These are phyloP conservation scores for Aschersonia sp. DNA, from an alignment of 2,329 filamentous ascomycete species.

Conservation along the genomic window DNA sequence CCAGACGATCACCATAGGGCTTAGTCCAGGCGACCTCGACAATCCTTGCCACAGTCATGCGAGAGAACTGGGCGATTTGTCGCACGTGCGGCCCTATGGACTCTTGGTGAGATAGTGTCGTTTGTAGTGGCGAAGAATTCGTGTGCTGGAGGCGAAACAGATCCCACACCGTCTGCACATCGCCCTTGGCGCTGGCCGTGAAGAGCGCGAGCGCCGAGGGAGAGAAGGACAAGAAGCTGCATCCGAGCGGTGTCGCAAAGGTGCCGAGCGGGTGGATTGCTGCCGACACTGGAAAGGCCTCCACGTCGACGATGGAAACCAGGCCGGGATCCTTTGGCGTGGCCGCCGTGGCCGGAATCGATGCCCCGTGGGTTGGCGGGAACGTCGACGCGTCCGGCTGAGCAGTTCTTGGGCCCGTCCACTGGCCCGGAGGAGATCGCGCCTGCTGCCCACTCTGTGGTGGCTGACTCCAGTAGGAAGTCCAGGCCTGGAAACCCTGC, in stretches of 20 bases:
- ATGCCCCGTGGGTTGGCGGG: slow-evolving; percentile 50
- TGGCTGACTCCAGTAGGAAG: slow-evolving; percentile 61
- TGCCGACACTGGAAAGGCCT: slow-evolving; percentile 37
- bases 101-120: slow-evolving; percentile 26
- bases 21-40: slow-evolving; percentile 81
- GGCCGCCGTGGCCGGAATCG: slow-evolving; percentile 39
- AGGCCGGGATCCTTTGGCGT: slow-evolving; percentile 53
- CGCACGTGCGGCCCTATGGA: slow-evolving; percentile 48
- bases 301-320: slow-evolving; percentile 60
- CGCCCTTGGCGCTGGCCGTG: slow-evolving; percentile 71
- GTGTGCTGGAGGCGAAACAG: slow-evolving; percentile 51
- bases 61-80: slow-evolving; percentile 75
- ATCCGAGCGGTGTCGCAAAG: slow-evolving; percentile 58
- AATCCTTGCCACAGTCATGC: slow-evolving; percentile 83
- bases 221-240: slow-evolving; percentile 68
- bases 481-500: slow-evolving; percentile 63
- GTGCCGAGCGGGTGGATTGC: slow-evolving; percentile 52
- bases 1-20: slow-evolving; percentile 67
- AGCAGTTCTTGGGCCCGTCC: slow-evolving; percentile 28
- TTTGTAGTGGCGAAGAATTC: slow-evolving; percentile 45
- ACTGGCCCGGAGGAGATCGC: slow-evolving; percentile 32
- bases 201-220: slow-evolving; percentile 61
- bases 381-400: slow-evolving; percentile 41
- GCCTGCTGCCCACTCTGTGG: slow-evolving; percentile 23
- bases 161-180: slow-evolving; percentile 72